Conservation (phyloP, 1,284 basidiomycete genomes). For the Malassezia japonica region DNA sequence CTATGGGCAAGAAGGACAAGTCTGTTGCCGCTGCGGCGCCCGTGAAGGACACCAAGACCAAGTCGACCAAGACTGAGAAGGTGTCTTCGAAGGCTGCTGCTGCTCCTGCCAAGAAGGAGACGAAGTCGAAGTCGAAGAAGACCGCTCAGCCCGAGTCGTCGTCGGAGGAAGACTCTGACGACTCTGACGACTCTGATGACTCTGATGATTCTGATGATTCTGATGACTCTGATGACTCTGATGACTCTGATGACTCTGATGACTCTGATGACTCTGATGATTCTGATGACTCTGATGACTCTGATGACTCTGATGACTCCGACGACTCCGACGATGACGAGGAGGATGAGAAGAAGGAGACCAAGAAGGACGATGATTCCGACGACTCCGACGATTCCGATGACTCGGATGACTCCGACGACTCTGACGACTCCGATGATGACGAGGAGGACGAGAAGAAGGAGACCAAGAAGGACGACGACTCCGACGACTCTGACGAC, state of each 20-base stretch:
- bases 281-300: conserved; percentile 23
- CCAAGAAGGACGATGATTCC: conserved; percentile 10
- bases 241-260: background rate
- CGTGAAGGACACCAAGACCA: background rate
- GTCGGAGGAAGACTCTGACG: conserved; percentile 14
- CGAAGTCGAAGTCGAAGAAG: conserved; percentile 7
- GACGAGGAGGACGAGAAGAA: conserved; percentile 19
- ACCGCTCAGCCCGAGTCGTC: background rate
- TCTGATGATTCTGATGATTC: conserved; percentile 20
- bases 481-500: conserved; percentile 9
- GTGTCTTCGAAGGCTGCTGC: conserved; percentile 2
- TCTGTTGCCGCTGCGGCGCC: conserved; percentile 5
- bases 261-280: conserved; percentile 7
- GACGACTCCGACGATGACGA: conserved; percentile 1
- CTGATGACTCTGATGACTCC: conserved; percentile 1
- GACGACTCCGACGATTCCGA: conserved; percentile 8
- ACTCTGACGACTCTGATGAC: conserved; percentile 17
- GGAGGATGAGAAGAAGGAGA: conserved; percentile 13
- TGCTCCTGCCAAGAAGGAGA: conserved; percentile 3
- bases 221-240: conserved; percentile 27
- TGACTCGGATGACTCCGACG: conserved; percentile 16
- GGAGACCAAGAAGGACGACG: conserved; percentile 17
- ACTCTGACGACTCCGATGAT: conserved; percentile 18
- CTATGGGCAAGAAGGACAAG: conserved; percentile 18
- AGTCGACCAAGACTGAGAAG: conserved; percentile 11